These are phyloP conservation scores for Krasilnikovozyma curviuscula DNA, from an alignment of 768 basidiomycete species.

Conservation along the genomic window DNA sequence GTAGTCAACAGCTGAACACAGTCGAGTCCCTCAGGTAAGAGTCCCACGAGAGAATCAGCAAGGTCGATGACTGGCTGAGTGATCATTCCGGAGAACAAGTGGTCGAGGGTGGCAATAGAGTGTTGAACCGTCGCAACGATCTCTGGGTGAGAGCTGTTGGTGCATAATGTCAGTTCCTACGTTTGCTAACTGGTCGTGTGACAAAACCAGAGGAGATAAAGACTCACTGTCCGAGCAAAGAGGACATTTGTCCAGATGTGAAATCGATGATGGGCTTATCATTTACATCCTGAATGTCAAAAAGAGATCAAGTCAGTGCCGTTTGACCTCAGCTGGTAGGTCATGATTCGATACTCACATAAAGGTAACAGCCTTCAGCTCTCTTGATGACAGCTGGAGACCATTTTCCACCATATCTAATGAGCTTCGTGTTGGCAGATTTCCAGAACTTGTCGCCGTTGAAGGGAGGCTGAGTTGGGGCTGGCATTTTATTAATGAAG, in stretches of 20 bases:
- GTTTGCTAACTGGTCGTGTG: neutral
- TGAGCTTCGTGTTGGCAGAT: too few relatives aligned
- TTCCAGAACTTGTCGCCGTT: too few relatives aligned
- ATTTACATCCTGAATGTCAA: slow-evolving; percentile 11
- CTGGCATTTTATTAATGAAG: too few relatives aligned
- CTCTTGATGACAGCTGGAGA: too few relatives aligned
- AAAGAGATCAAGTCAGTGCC: neutral
- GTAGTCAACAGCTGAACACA: neutral
- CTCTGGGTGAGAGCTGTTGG: slow-evolving; percentile 14
- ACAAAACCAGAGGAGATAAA: too few relatives aligned
- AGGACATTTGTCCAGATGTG: slow-evolving; percentile 20
- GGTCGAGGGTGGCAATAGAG: slow-evolving; percentile 14
- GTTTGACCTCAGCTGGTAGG: neutral
- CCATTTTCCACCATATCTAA: too few relatives aligned
- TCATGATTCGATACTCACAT: neutral
- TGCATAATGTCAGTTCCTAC: neutral
- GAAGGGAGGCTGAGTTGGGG: too few relatives aligned
- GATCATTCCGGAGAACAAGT: slow-evolving; percentile 18
- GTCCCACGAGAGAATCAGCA: slow-evolving; percentile 8
- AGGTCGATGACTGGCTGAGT: slow-evolving; percentile 15
- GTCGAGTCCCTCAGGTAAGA: slow-evolving; percentile 14
- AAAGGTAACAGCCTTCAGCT: too few relatives aligned
- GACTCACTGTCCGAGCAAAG: slow-evolving; percentile 15
- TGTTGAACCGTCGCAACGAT: slow-evolving; percentile 11
- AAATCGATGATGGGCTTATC: slow-evolving; percentile 18